Percentiles rank a stretch among this genome's conserved stretches.
phyloP scores from a whole-genome alignment of 2,329 filamentous ascomycete species.

The Pezicula radicicola region DNA sequence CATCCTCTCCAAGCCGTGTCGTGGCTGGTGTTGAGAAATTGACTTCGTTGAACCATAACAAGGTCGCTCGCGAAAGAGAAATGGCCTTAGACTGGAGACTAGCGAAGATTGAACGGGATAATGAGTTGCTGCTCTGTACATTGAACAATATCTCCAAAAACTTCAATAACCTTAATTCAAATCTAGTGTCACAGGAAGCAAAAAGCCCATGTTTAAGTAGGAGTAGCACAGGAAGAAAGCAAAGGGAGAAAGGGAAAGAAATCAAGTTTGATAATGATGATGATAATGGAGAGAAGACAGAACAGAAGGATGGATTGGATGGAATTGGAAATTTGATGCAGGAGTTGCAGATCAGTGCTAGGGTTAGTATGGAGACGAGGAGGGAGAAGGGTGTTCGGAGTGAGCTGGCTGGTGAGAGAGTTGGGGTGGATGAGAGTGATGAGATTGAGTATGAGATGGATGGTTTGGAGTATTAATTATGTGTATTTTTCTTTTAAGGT shows the following conservation, averaged over 20 bases:
- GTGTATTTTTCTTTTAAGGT: no score
- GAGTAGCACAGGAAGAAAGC: not conserved
- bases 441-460: no score
- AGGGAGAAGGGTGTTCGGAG: no score
- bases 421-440: no score
- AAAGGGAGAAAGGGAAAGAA: not conserved
- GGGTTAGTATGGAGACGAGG: conserved; percentile 7
- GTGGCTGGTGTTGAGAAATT: not conserved
- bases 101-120: conserved; percentile 21
- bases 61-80: conserved; percentile 6
- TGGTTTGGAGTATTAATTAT: no score
- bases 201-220: no score
- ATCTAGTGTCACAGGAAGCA: not conserved
- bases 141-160: conserved; percentile 15
- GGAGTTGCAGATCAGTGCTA: conserved; percentile 8
- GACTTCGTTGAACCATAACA: not conserved
- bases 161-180: conserved; percentile 12
- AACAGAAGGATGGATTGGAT: not conserved
- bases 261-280: not conserved
- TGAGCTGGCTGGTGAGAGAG: no score
- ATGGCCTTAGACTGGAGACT: conserved; percentile 19
- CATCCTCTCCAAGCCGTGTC: not conserved
- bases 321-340: conserved; percentile 10
- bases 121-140: conserved; percentile 15
- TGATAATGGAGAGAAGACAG: not conserved